Conservation (phyloP, 305 asterid species). For the Petunia hybrid region DNA sequence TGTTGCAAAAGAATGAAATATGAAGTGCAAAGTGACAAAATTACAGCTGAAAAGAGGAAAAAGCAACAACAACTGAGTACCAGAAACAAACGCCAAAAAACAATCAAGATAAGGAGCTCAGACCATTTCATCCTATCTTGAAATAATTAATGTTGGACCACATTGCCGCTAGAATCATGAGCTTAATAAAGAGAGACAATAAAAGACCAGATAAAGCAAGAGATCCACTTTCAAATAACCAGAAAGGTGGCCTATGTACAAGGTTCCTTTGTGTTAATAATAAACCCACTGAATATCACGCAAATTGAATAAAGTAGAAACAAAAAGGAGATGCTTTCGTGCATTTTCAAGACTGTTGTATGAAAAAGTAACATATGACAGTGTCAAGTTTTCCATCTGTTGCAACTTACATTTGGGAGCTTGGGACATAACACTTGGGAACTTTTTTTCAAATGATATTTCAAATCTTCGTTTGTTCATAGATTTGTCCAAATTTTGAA, state of each 20-base stretch:
- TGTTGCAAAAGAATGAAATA: neutral
- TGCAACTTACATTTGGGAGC: neutral
- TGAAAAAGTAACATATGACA: neutral
- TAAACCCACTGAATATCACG: neutral
- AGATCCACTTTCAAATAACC: neutral
- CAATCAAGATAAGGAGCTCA: conserved; percentile 10
- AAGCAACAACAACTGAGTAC: neutral
- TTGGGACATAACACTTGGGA: no score
- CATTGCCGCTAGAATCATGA: neutral
- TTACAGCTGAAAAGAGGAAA: neutral
- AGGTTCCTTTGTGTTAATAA: neutral
- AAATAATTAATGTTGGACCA: neutral
- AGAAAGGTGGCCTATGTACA: neutral
- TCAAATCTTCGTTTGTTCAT: no score
- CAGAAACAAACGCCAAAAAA: conserved; percentile 14
- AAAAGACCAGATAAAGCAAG: neutral
- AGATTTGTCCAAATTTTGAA: no score
- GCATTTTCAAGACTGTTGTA: neutral
- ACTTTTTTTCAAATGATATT: no score
- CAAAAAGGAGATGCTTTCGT: neutral
- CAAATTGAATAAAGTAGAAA: neutral
- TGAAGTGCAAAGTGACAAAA: neutral
- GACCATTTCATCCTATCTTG: neutral
- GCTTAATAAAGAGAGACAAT: neutral
- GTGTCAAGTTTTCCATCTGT: neutral